Conservation (phyloP, 2,329 filamentous ascomycete genomes). For the Xylariaceae sp. region DNA sequence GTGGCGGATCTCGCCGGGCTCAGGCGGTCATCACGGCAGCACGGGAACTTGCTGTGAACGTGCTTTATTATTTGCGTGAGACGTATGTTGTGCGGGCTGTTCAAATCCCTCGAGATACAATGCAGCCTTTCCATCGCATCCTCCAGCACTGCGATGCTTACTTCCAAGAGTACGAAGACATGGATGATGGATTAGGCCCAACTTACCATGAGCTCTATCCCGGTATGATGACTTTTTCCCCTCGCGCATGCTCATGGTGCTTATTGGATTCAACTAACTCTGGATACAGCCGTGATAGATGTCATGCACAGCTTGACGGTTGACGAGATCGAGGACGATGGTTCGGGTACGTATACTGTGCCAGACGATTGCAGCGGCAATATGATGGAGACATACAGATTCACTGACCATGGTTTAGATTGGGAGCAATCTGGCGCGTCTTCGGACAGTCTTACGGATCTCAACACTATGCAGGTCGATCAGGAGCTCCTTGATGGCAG, state of each 20-base stretch:
- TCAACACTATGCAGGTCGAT: conserved; percentile 38
- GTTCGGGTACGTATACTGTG: conserved; percentile 50
- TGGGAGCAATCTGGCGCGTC: conserved; percentile 53
- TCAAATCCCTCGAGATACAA: conserved; percentile 40
- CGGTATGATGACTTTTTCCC: conserved; percentile 31
- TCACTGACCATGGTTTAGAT: conserved; percentile 35
- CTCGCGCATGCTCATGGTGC: not conserved
- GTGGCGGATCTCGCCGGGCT: conserved; percentile 31
- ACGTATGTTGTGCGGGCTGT: conserved; percentile 39
- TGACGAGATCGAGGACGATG: conserved; percentile 55
- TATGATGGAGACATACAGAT: conserved; percentile 33
- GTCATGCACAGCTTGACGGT: conserved; percentile 51
- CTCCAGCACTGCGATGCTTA: conserved; percentile 40
- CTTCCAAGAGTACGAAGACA: conserved; percentile 34
- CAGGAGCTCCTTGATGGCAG: conserved; percentile 18
- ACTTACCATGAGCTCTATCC: conserved; percentile 34
- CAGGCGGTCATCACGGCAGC: conserved; percentile 35
- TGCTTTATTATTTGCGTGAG: conserved; percentile 44
- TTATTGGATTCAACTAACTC: conserved; percentile 14
- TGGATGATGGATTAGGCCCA: conserved; percentile 31
- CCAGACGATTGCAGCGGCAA: conserved; percentile 31
- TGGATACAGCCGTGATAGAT: conserved; percentile 37
- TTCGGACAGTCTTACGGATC: conserved; percentile 50
- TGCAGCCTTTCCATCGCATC: conserved; percentile 39
- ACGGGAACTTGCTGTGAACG: conserved; percentile 39